phyloP scores from a whole-genome alignment of 768 basidiomycete genomes.

The Sistotremastrum niveocremeum region DNA sequence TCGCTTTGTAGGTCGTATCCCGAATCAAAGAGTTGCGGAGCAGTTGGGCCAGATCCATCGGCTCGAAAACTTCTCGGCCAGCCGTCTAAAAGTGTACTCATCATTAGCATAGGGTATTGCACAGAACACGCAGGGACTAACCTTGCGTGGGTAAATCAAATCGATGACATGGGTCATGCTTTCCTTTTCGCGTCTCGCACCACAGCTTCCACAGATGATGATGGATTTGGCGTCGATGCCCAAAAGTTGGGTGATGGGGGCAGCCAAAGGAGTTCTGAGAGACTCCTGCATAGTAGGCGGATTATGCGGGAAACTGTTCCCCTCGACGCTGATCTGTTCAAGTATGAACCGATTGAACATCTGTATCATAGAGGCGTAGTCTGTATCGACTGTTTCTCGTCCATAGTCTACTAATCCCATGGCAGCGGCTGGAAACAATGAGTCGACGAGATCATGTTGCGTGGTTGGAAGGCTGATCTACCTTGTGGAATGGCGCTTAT shows the following conservation, averaged over 20 bases:
- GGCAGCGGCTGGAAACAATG: slow-evolving; percentile 18
- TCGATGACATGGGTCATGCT: slow-evolving; percentile 77
- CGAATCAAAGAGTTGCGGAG: slow-evolving; percentile 66
- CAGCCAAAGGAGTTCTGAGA: slow-evolving; percentile 26
- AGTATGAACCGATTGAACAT: slow-evolving; percentile 89
- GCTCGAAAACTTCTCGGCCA: slow-evolving; percentile 18
- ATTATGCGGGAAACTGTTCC: slow-evolving; percentile 48
- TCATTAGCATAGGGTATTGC: neutral
- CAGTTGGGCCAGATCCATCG: slow-evolving; percentile 49
- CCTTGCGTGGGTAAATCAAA: slow-evolving; percentile 76
- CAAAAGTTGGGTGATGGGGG: slow-evolving; percentile 77
- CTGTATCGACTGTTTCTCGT: slow-evolving; percentile 53
- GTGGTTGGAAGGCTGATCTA: slow-evolving; percentile 17
- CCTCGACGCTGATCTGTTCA: slow-evolving; percentile 70
- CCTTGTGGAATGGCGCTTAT: slow-evolving; percentile 83
- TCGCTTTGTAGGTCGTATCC: slow-evolving; percentile 74
- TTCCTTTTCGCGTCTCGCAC: slow-evolving; percentile 56
- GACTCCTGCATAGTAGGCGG: slow-evolving; percentile 20
- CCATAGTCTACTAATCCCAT: slow-evolving; percentile 87
- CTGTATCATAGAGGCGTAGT: slow-evolving; percentile 85
- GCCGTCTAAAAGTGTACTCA: slow-evolving; percentile 9
- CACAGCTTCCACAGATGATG: slow-evolving; percentile 65
- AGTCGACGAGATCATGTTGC: slow-evolving; percentile 1
- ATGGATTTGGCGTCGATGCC: slow-evolving; percentile 69
- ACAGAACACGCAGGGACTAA: slow-evolving; percentile 17